Conservation (phyloP, 768 basidiomycete genomes). For the Goffeauzyma gilvescens region DNA sequence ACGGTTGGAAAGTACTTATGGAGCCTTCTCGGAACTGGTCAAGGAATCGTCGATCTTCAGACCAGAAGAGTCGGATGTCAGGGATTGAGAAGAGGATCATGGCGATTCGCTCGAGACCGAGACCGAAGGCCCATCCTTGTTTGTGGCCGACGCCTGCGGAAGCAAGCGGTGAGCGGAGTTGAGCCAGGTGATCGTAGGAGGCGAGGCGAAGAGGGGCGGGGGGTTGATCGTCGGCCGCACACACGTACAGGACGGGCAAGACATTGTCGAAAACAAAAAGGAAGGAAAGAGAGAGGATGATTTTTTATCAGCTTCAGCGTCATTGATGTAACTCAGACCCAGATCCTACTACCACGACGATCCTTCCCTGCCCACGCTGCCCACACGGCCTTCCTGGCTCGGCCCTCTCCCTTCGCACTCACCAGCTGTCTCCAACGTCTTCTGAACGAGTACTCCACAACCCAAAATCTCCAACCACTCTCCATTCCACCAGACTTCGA, state of each 20-base stretch:
- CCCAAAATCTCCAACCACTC: conserved; percentile 96
- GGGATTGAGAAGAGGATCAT: conserved; percentile 96
- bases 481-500: conserved; percentile 87
- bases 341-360: neutral
- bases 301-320: too few species aligned
- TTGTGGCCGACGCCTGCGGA: conserved; percentile 50
- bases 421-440: conserved; percentile 74
- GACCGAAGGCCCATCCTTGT: conserved; percentile 86
- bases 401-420: too few species aligned
- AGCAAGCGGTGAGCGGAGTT: neutral
- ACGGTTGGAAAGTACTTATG: conserved; percentile 68
- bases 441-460: conserved; percentile 74
- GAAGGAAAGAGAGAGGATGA: too few species aligned
- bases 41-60: conserved; percentile 64
- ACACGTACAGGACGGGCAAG: too few species aligned
- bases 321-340: too few species aligned
- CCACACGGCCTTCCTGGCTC: neutral
- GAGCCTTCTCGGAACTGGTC: conserved; percentile 57
- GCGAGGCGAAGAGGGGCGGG: neutral
- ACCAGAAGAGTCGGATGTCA: conserved; percentile 97
- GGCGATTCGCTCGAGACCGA: conserved; percentile 88
- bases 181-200: neutral
- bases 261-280: too few species aligned
- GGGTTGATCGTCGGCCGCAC: too few species aligned
- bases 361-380: neutral